Evolutionary conservation across 352 stramenopile genomes (phyloP).

Genomic region (Globisporangium ultimum): DNA sequence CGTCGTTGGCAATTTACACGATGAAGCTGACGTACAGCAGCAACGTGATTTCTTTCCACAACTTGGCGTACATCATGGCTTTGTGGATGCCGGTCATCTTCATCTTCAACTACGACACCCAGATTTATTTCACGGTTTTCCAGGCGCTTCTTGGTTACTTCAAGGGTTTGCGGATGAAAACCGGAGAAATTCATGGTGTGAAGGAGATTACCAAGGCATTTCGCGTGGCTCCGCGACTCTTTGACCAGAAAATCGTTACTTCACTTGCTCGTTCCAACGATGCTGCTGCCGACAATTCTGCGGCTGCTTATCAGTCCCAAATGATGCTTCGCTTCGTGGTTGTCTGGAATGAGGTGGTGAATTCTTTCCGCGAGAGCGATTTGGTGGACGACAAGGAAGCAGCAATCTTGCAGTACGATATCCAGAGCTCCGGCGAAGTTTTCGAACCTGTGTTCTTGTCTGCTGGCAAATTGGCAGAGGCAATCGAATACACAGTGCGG

Average conservation of each 20-base stretch:
- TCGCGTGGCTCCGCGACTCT: conserved; percentile 58
- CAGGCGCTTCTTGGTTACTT: conserved; percentile 50
- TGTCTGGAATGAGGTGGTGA: conserved; percentile 79
- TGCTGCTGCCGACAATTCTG: conserved; percentile 36
- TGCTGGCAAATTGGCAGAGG: conserved; percentile 64
- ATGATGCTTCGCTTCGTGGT: conserved; percentile 82
- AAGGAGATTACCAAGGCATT: conserved; percentile 69
- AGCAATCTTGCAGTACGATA: conserved; percentile 70
- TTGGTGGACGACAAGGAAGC: conserved; percentile 75
- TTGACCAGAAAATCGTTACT: conserved; percentile 73
- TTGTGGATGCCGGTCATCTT: conserved; percentile 68
- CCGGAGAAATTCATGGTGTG: conserved; percentile 62
- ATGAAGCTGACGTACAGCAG: conserved; percentile 60
- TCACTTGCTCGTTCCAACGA: conserved; percentile 56
- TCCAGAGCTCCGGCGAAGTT: conserved; percentile 64
- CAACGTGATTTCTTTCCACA: conserved; percentile 66
- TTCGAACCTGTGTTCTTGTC: conserved; percentile 81
- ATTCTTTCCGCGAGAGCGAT: conserved; percentile 72
- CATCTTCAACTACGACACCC: conserved; percentile 79
- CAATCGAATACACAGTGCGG: conserved; percentile 56
- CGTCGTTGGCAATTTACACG: conserved; percentile 67
- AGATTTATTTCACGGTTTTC: conserved; percentile 79
- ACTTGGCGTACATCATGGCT: conserved; percentile 55
- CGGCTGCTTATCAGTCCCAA: conserved; percentile 53
- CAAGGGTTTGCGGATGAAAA: conserved; percentile 67